phyloP scores from a whole-genome alignment of 2,329 filamentous ascomycete species.

The Trichophaea hybrida region DNA sequence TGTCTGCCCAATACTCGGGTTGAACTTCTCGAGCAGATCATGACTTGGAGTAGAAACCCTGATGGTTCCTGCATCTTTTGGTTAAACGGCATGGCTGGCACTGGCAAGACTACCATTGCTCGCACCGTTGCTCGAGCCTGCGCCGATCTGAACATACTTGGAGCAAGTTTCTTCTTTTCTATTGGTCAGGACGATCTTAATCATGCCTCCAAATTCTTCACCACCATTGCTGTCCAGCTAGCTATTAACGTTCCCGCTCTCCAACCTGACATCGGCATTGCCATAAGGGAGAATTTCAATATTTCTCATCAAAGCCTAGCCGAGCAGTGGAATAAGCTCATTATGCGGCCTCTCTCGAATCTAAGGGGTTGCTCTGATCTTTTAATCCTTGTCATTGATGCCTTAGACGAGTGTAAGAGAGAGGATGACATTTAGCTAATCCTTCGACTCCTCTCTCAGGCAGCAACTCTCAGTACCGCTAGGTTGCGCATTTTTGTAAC shows the following conservation, averaged over 20 bases:
- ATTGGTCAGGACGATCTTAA: conserved; percentile 8
- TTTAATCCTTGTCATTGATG: conserved; percentile 27
- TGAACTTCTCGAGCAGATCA: conserved; percentile 22
- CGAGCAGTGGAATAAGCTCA: conserved; percentile 35
- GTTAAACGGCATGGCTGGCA: conserved; percentile 32
- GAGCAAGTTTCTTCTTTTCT: no score
- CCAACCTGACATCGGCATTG: background rate
- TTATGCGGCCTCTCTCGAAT: conserved; percentile 28
- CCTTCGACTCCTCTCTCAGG: conserved; percentile 15
- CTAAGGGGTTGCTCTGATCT: conserved; percentile 21
- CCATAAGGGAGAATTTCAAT: background rate
- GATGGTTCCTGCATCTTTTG: conserved; percentile 27
- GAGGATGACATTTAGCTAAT: conserved; percentile 20
- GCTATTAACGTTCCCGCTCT: background rate
- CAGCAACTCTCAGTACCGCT: conserved; percentile 10
- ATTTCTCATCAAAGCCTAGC: conserved; percentile 28
- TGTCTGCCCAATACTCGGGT: conserved; percentile 26
- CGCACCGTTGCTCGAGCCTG: conserved; percentile 29
- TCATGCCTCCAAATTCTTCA: conserved; percentile 8
- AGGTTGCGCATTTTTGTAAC: conserved; percentile 24
- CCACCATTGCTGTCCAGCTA: conserved; percentile 14
- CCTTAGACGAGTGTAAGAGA: conserved; percentile 28
- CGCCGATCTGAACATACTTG: conserved; percentile 24
- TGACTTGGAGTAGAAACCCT: conserved; percentile 8
- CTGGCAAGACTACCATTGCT: conserved; percentile 31